Evolutionary conservation across 139 green algal species (phyloP), one percentile per base, ranked within the genome.

Genomic region (Volvox africanus): DNA sequence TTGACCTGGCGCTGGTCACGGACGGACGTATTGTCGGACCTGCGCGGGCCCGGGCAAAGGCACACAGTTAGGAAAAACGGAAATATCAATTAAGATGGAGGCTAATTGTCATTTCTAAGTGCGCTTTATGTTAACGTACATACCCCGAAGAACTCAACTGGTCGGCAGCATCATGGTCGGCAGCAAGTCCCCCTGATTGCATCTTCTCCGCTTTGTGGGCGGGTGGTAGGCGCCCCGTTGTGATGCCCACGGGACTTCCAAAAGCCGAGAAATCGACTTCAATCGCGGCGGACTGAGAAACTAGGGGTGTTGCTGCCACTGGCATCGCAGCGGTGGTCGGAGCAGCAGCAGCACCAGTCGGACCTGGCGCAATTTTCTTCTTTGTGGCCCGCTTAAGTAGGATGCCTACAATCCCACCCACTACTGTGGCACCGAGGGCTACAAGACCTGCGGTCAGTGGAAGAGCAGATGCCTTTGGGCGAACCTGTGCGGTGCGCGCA

Each of bases 1-100:
- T 28, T 62, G 5, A 55, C 44, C 16, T 75, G 50, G n/a, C 86
- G 86, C 86, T 90, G 86, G 86, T 90, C 86, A 22, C 73, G 71
- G 2, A 90, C 73, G 21, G 71, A 84, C 30, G 71, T 69, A 30
- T 83, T 83, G 44, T 90, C 86, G 5, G 86, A 90, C 73, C 86
- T 90, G 86, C 35, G 19, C 1, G 35, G 2, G 65, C 65, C 12
- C 16, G 19, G 44, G 79, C 22, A 20, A 37, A 55, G 44, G n/a
- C n/a, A 55, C 44, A 55, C 44, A 9, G 44, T 55, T 55, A 55
- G 44, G 9, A 55, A 55, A 55, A 55, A 55, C 44, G 44, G 44
- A 55, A 5, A 55, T 55, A 55, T 55, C 9, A 55, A 55, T 9
- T 55, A 14, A 14, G 9, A 55, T 9, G 44, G 9, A 5, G 44